phyloP scores from a whole-genome alignment of 176 grass and related monocot genomes.

The Guadua angustifolia region DNA sequence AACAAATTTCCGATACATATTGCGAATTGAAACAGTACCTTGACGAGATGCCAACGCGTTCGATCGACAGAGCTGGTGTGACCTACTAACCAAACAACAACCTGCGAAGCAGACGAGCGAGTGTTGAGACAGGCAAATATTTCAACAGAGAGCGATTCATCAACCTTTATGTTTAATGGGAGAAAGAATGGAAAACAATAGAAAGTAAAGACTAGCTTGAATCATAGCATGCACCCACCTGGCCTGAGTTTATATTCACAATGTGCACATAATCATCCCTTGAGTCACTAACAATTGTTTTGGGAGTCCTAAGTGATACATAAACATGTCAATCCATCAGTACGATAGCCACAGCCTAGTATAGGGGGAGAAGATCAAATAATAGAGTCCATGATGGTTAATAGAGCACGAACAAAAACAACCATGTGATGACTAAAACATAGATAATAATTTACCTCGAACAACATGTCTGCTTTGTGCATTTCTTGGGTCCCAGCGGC shows the following conservation, averaged over 20 bases:
- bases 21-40: slow-evolving; percentile 48
- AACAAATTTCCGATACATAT: too few species aligned
- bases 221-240: too few species aligned
- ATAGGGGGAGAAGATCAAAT: slow-evolving; percentile 1
- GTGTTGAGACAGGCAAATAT: too few species aligned
- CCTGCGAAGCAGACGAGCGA: slow-evolving; percentile 59
- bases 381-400: neutral
- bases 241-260: slow-evolving; percentile 76
- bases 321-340: slow-evolving; percentile 89
- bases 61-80: slow-evolving; percentile 62
- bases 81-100: slow-evolving; percentile 58
- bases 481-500: slow-evolving; percentile 83
- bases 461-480: slow-evolving; percentile 71
- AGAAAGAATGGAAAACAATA: slow-evolving; percentile 1
- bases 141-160: too few species aligned
- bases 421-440: slow-evolving; percentile 9
- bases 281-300: slow-evolving; percentile 68
- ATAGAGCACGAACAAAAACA: neutral
- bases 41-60: slow-evolving; percentile 64
- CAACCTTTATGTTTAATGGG: too few species aligned
- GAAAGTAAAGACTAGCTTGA: neutral
- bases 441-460: slow-evolving; percentile 52
- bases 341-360: slow-evolving; percentile 81
- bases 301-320: slow-evolving; percentile 72
- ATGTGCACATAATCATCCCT: slow-evolving; percentile 80